Percentiles rank a stretch among this genome's conserved stretches.
Conservation (phyloP, 2,329 filamentous ascomycete genomes). For the Pyrenophora teres region DNA sequence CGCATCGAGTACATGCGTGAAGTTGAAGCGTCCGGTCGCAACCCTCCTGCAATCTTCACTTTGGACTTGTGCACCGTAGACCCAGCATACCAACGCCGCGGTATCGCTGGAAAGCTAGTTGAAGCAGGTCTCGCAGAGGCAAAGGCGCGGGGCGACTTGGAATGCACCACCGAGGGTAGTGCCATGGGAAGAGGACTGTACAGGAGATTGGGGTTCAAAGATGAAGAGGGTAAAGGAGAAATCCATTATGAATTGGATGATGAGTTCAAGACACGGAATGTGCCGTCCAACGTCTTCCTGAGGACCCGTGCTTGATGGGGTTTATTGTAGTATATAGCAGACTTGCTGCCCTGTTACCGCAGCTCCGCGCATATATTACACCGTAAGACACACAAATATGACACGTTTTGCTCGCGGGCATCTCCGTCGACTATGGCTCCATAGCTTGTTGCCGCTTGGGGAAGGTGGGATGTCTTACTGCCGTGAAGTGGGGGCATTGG, state of each 20-base stretch:
- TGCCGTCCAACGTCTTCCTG: conserved; percentile 44
- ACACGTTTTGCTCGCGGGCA: conserved; percentile 14
- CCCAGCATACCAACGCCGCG: conserved; percentile 57
- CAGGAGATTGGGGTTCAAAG: conserved; percentile 38
- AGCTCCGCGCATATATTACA: background rate
- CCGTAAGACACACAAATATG: background rate
- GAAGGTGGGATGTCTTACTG: conserved; percentile 39
- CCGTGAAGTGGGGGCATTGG: conserved; percentile 33
- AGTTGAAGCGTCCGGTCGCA: conserved; percentile 25
- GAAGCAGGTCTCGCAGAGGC: conserved; percentile 43
- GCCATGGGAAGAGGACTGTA: conserved; percentile 45
- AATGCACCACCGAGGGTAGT: conserved; percentile 45
- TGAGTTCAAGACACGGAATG: conserved; percentile 37
- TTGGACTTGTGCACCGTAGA: conserved; percentile 56
- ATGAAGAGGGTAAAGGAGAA: conserved; percentile 37
- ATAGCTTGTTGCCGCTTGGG: conserved; percentile 27
- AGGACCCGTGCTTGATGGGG: conserved; percentile 32
- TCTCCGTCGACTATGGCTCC: conserved; percentile 19
- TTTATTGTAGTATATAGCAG: background rate
- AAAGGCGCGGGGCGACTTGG: conserved; percentile 39
- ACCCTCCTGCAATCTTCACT: conserved; percentile 55
- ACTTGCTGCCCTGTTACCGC: too few relatives aligned
- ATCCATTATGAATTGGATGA: conserved; percentile 41
- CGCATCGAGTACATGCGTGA: conserved; percentile 45
- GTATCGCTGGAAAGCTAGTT: conserved; percentile 43